phyloP scores from a whole-genome alignment of 225 moss, liverwort and hornwort species.

The Antitrichia curtipendula region DNA sequence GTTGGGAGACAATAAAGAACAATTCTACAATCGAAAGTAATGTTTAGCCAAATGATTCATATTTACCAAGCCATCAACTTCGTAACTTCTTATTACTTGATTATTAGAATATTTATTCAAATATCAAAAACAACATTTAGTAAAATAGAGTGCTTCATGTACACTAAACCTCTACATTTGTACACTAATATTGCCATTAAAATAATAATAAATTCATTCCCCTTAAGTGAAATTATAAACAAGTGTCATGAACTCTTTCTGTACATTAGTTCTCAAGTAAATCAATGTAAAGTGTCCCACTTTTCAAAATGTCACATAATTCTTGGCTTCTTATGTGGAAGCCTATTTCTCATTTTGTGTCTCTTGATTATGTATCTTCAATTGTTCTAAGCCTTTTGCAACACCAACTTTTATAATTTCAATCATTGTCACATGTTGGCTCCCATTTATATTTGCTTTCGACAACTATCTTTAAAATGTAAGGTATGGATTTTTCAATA shows the following conservation, averaged over 20 bases:
- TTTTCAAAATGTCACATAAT: no score
- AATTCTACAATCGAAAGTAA: no score
- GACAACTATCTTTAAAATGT: not conserved
- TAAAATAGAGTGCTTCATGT: not conserved
- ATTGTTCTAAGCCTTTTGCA: not conserved
- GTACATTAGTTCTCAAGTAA: not conserved
- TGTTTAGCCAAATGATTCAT: not conserved
- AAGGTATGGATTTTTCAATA: no score
- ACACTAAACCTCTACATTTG: not conserved
- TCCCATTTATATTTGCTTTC: not conserved
- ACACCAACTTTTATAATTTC: not conserved
- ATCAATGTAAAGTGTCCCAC: not conserved
- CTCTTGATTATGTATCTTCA: not conserved
- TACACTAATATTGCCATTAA: not conserved
- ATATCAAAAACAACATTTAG: not conserved
- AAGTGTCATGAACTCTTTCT: not conserved
- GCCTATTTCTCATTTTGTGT: not conserved
- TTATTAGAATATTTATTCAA: no score
- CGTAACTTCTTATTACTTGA: not conserved
- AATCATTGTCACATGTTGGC: not conserved
- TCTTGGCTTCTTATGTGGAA: not conserved
- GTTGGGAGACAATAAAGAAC: not conserved
- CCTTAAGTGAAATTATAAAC: not conserved
- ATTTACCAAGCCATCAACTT: fast-evolving
- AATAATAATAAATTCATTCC: not conserved